Evolutionary conservation across 345 rosid genomes (phyloP), one percentile per base, ranked within the genome.

Genomic region (Brassica incana): DNA sequence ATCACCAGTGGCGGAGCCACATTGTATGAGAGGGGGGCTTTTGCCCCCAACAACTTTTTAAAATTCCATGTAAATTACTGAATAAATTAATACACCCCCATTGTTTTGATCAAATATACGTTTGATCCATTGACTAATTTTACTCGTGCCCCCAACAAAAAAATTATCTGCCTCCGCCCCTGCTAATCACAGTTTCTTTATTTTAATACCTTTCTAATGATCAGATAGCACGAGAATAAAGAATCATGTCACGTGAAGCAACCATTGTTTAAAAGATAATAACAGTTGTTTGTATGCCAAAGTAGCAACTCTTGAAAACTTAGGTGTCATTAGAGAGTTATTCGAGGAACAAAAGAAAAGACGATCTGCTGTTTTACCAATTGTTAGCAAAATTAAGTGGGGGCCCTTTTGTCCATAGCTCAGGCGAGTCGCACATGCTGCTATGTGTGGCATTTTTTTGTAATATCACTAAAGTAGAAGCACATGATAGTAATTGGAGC

Each of bases 361-460:
- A 54, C 38, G 6, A 33, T 33, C 38, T 5, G 6, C 6, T 33
- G 38, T 33, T 33, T 4, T 33, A 33, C 38, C 6, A 33, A 33
- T 36, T 36, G 43, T 36, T 3, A 45, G n/a, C 5, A 45, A 45
- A 11, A 45, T 12, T n/a, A 54, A 72, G 23, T 78, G 61, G 65
- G 77, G 78, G 54, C 30, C 74, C 59, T 1, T 72, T 2, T 32
- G 40, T 6, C 73, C 64, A 40, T 32, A 60, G 73, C 68, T 78
- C 82, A 78, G 69, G 77, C 73, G 64, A 66, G 54, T 67, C 69
- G 20, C 82, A 79, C 82, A 74, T 74, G 82, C 5, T 11, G n/a
- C 60, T 48, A 38, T 73, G 64, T 52, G 20, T 62, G 65, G 66
- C 9, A 62, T 1, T 74, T 15, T 33, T 40, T 68, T 29, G 83